A percentile compares a stretch with the other conserved stretches of the same genome.
Evolutionary conservation across 345 rosid species (phyloP).

Genomic region (Chamaenerion angustifolium): DNA sequence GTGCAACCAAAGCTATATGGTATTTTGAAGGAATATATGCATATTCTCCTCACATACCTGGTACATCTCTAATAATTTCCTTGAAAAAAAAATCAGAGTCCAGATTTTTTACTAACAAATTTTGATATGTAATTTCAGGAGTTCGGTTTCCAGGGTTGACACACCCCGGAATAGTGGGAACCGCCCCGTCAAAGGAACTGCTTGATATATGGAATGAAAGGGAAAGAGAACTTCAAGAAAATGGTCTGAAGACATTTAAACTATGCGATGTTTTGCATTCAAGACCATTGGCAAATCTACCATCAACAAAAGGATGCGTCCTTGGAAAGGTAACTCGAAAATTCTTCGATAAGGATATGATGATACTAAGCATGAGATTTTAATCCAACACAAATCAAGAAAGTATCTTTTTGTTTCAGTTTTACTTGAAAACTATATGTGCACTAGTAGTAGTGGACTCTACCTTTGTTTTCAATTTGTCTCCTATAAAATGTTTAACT

Average conservation of each 20-base stretch:
- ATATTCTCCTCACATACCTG: slow-evolving; percentile 79
- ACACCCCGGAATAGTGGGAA: slow-evolving; percentile 80
- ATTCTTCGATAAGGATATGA: not conserved
- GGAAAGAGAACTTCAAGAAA: slow-evolving; percentile 62
- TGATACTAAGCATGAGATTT: not conserved
- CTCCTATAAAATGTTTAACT: too few relatives aligned
- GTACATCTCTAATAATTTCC: slow-evolving; percentile 14
- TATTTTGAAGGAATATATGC: slow-evolving; percentile 85
- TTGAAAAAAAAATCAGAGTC: not conserved
- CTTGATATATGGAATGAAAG: slow-evolving; percentile 68
- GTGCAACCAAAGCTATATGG: slow-evolving; percentile 91
- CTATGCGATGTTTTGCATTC: slow-evolving; percentile 76
- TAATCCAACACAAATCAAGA: not conserved
- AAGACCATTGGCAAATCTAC: slow-evolving; percentile 65
- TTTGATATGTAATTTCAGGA: slow-evolving; percentile 20
- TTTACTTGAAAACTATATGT: too few relatives aligned
- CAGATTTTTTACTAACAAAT: not conserved
- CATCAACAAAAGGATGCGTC: slow-evolving; percentile 56
- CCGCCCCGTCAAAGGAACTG: slow-evolving; percentile 79
- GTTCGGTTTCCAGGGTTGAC: slow-evolving; percentile 82
- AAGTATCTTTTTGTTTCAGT: not conserved
- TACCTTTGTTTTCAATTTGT: too few relatives aligned
- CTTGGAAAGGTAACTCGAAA: slow-evolving; percentile 41
- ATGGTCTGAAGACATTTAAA: slow-evolving; percentile 28
- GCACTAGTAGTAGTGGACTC: not conserved